A percentile compares a stretch with the other conserved stretches of the same genome.
phyloP scores from a whole-genome alignment of 441 rosid genomes.

The Pelargonium fulgidum region DNA sequence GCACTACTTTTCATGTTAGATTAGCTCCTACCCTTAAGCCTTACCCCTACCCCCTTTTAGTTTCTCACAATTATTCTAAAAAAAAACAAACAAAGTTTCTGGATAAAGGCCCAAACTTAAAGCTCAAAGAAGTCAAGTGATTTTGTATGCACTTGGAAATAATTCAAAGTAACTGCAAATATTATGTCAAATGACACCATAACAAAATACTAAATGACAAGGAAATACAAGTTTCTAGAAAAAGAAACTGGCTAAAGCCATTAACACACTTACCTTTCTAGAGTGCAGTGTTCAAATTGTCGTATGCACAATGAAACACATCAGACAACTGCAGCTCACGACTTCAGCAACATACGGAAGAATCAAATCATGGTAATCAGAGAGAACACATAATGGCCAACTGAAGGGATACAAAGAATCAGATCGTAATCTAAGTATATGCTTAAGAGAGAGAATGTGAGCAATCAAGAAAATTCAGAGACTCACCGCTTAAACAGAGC shows the following conservation, averaged over 20 bases:
- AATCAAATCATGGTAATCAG: conserved; percentile 23
- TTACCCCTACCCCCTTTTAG: too few species aligned
- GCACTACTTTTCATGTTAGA: too few species aligned
- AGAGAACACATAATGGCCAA: conserved; percentile 21
- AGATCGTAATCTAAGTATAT: not conserved
- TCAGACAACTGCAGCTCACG: conserved; percentile 38
- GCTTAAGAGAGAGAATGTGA: conserved; percentile 9
- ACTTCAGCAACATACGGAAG: conserved; percentile 25
- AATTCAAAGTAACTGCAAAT: not conserved
- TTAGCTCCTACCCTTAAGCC: too few species aligned
- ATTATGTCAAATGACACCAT: not conserved
- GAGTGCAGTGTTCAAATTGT: conserved; percentile 24
- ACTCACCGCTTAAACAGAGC: conserved; percentile 25
- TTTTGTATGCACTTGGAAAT: not conserved
- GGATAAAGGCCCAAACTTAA: not conserved
- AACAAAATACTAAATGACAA: not conserved
- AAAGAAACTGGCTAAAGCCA: not conserved
- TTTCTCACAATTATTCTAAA: not conserved
- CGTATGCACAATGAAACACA: conserved; percentile 17
- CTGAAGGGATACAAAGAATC: conserved; percentile 28
- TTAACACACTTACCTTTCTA: conserved; percentile 32
- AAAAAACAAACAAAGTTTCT: not conserved
- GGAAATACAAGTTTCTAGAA: not conserved
- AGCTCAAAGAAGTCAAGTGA: not conserved
- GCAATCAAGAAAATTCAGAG: not conserved